Base-by-base conservation (phyloP, 441 rosid genomes). In the Lepidium campestre region DNA sequence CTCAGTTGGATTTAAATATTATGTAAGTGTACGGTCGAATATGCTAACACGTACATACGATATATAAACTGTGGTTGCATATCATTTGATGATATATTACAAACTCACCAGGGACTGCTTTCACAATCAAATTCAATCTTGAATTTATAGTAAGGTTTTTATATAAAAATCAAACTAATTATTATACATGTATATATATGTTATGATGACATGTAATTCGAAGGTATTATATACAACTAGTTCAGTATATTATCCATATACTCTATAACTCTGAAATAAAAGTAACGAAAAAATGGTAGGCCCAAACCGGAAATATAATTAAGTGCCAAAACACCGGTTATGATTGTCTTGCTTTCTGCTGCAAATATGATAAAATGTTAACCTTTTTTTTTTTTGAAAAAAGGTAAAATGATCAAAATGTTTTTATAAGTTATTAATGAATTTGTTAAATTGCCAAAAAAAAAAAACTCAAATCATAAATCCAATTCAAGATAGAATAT, bases 31-130 rank as follows among this genome's bases (percentile, higher is more conserved):
- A 49, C 60, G 66, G 62, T 57, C 62, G 48, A 64, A 58, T 65
- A 50, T 58, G 65, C 15, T 63, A 47, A 63, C 75, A 63, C 75
- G 75, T 70, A 55, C 47, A 35, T 56, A 25, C 39, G 39, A 32
- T 22, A 32, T 32, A 22, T 23, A 67, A 57, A 17, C 13, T 18
- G 41, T 12, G 34, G 35, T 48, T 68, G 36, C 59, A 34, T 46
- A 47, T 15, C 46, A 35, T 61, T 34, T 54, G 59, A 40, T 61
- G 47, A 19, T 32, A 7, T 42, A 45, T 31, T 10, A 27, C 64
- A 32, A 58, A 27, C 62, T 41, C 31, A 27, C 31, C 5, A 27
- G 31, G 7, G 6, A 27, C n/a, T 27, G 0, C 6, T 27, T 27
- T 27, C 31, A 27, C 31, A n/a, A n/a, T n/a, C n/a, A n/a, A n/a